phyloP scores from a whole-genome alignment of 2,329 filamentous ascomycete species.

The Dactylellina cionopaga region DNA sequence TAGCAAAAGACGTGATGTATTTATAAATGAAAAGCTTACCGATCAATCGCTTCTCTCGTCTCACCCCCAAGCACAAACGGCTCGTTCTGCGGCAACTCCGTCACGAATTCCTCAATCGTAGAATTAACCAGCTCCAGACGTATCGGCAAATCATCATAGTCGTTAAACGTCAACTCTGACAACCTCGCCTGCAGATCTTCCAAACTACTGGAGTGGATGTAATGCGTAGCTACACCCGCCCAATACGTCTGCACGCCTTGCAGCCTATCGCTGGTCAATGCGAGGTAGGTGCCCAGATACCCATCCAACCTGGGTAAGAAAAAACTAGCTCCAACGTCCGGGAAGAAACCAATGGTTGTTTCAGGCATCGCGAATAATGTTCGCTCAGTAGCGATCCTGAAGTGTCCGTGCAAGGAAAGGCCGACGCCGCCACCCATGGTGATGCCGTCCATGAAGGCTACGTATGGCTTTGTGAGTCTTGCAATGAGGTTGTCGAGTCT shows the following conservation, averaged over 20 bases:
- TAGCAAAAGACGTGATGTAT: not conserved
- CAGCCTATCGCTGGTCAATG: constrained; percentile 85
- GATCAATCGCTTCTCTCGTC: constrained; percentile 83
- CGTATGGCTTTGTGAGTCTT: constrained; percentile 90
- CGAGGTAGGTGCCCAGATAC: constrained; percentile 87
- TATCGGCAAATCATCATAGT: constrained; percentile 72
- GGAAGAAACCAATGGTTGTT: constrained; percentile 98
- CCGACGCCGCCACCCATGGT: constrained; percentile 99
- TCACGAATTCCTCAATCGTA: constrained; percentile 91
- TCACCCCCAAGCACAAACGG: constrained; percentile 74
- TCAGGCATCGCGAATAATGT: constrained; percentile 99
- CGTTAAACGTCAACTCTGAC: constrained; percentile 86
- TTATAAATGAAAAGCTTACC: constrained; percentile 58
- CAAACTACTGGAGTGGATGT: constrained; percentile 89
- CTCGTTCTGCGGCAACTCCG: constrained; percentile 81
- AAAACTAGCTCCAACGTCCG: constrained; percentile 95
- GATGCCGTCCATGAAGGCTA: constrained; percentile 96
- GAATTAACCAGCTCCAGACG: constrained; percentile 79
- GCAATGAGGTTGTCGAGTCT: constrained; percentile 94
- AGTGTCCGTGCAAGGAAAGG: constrained; percentile 90
- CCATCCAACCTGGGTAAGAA: constrained; percentile 93
- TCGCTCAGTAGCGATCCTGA: constrained; percentile 94
- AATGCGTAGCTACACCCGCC: constrained; percentile 92
- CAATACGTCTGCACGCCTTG: constrained; percentile 81
- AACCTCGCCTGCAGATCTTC: constrained; percentile 84